phyloP scores from a whole-genome alignment of 345 rosid species.

The Salix exigua region DNA sequence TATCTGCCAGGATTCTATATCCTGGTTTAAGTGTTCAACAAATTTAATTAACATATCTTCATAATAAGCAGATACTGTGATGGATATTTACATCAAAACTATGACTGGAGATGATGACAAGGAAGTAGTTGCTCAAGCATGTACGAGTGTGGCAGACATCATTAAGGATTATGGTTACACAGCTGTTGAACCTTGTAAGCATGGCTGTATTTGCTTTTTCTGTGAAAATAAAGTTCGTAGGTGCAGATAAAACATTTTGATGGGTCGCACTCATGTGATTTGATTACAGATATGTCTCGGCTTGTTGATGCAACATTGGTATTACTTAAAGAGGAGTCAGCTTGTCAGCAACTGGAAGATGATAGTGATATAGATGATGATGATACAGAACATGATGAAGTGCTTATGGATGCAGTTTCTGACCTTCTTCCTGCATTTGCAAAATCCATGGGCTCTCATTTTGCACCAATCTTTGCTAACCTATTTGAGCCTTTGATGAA shows the following conservation, averaged over 20 bases:
- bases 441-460: conserved; percentile 86
- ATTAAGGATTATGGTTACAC: conserved; percentile 74
- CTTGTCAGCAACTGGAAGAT: conserved; percentile 73
- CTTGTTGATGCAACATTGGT: conserved; percentile 72
- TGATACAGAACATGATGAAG: conserved; percentile 81
- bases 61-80: conserved; percentile 59
- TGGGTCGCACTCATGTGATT: conserved; percentile 3
- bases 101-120: conserved; percentile 95
- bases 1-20: neutral
- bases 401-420: conserved; percentile 98
- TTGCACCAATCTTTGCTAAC: conserved; percentile 78
- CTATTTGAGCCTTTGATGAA: conserved; percentile 94
- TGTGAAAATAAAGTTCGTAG: neutral
- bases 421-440: conserved; percentile 99
- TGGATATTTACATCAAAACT: conserved; percentile 69
- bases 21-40: conserved; percentile 3
- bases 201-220: conserved; percentile 2
- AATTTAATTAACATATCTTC: conserved; percentile 18
- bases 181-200: conserved; percentile 86
- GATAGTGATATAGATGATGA: conserved; percentile 81
- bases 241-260: conserved; percentile 2
- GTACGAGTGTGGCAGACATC: conserved; percentile 79
- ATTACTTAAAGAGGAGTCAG: conserved; percentile 79
- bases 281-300: conserved; percentile 60
- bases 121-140: conserved; percentile 96